phyloP scores from a whole-genome alignment of 192 early-diverging fungal species.

The Glomus cerebriforme region DNA sequence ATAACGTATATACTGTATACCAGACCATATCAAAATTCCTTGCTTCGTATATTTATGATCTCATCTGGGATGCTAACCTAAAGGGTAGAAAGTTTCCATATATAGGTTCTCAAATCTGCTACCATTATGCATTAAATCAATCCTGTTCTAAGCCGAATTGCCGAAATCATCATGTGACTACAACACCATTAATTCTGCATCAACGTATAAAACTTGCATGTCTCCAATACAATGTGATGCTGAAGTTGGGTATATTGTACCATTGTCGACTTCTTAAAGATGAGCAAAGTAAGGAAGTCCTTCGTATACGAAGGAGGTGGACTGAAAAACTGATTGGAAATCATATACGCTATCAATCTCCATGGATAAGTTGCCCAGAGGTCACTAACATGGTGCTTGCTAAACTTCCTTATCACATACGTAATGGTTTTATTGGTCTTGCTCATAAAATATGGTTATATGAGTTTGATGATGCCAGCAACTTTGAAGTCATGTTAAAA shows the following conservation, averaged over 20 bases:
- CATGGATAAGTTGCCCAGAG: background rate
- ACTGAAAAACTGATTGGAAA: background rate
- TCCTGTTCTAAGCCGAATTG: background rate
- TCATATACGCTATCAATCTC: constrained; percentile 4
- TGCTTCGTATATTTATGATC: background rate
- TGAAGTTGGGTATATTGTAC: background rate
- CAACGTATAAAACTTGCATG: background rate
- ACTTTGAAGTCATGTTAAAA: constrained; percentile 41
- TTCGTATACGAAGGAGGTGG: background rate
- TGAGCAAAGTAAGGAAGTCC: background rate
- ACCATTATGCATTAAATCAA: background rate
- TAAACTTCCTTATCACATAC: background rate
- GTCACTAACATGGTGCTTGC: background rate
- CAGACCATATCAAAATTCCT: background rate
- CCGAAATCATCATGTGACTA: constrained; percentile 1
- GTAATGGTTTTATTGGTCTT: background rate
- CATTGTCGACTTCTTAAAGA: constrained; percentile 4
- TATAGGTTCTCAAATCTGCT: constrained; percentile 8
- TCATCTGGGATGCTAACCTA: background rate
- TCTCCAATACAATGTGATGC: constrained; percentile 19
- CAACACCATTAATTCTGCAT: constrained; percentile 4
- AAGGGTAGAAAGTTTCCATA: constrained; percentile 1
- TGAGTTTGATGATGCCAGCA: constrained; percentile 20
- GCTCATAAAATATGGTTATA: background rate
- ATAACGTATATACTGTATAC: background rate